Evolutionary conservation across 2,329 filamentous ascomycete genomes (phyloP).

Genomic region (Alternaria sp.): DNA sequence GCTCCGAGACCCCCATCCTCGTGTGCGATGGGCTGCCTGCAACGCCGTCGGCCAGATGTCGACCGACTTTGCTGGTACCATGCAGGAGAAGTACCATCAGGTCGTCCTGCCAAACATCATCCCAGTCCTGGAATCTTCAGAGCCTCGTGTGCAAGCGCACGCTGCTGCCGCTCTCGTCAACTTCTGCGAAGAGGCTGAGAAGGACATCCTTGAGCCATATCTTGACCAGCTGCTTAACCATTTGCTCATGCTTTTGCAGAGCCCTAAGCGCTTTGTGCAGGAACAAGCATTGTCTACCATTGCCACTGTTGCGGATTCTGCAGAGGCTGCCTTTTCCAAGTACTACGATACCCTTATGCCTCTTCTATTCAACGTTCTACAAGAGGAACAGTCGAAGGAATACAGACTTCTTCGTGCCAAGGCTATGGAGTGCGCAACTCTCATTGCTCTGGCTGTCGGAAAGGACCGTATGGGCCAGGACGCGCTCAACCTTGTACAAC

Average conservation of each 20-base stretch:
- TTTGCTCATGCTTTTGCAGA: constrained; percentile 86
- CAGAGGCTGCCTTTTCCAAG: constrained; percentile 90
- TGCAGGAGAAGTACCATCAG: constrained; percentile 95
- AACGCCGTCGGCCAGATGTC: constrained; percentile 99
- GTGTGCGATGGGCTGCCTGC: constrained; percentile 96
- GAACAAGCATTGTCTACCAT: constrained; percentile 98
- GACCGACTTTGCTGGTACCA: constrained; percentile 96
- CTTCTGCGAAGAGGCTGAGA: constrained; percentile 98
- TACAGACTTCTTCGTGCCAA: constrained; percentile 91
- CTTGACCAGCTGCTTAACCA: constrained; percentile 86
- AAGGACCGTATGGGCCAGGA: constrained; percentile 90
- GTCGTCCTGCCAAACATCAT: constrained; percentile 89
- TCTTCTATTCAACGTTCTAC: constrained; percentile 86
- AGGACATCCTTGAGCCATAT: constrained; percentile 88
- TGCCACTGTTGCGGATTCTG: constrained; percentile 97
- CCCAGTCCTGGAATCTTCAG: constrained; percentile 86
- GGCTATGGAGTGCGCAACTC: constrained; percentile 97
- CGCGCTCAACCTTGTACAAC: constrained; percentile 84
- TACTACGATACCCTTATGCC: constrained; percentile 98
- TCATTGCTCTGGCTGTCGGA: constrained; percentile 94
- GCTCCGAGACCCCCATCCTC: constrained; percentile 86
- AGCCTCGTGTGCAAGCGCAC: constrained; percentile 94
- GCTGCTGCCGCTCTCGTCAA: constrained; percentile 98
- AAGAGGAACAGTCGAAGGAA: constrained; percentile 91
- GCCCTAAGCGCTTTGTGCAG: constrained; percentile 93